Evolutionary conservation across 1,139 yeast genomes (phyloP), one percentile per base, ranked within the genome.

Genomic region (Lodderomyces metapsilosis): DNA sequence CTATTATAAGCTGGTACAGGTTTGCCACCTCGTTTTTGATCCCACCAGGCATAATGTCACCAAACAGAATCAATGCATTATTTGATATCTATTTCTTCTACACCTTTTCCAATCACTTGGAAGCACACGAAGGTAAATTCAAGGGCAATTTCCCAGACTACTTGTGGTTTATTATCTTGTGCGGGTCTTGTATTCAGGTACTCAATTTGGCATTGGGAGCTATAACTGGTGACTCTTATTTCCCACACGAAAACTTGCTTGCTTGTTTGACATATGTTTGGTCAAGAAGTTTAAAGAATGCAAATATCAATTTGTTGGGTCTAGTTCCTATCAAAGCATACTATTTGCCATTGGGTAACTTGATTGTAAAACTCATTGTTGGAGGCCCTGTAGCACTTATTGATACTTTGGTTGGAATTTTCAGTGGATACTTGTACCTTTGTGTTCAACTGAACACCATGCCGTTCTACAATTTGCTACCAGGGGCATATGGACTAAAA

Each of bases 191-290:
- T 24, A 72, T 77, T 13, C 54, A 71, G 11, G 40, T 64, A 4
- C 42, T 65, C 5, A 59, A 69, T 11, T 45, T 67, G 5, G 43
- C 61, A 5, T 63, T 69, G 39, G 55, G 57, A n/a, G 43, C 57
- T 7, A 50, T 63, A 24, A 47, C 66, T 11, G 58, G 56, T 5
- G 20, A 37, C 23, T 30, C 27, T 6, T 55, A 54, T 41, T 46
- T 55, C 35, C 58, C 65, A 0, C 73, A 68, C 46, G 62, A 57
- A 37, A 61, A 64, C 62, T 64, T 78, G 59, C 58, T 77, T 25
- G 71, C 80, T 5, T 78, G 84, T 33, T 66, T 80, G 41, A 75
- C 82, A 2, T 80, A 72, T 53, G 71, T 80, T 27, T 80, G 85
- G 85, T 76, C 83, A 15, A 61, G 84, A 34, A 61, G 70, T 2